These are phyloP conservation scores for Fistulinella cinereoalba DNA, from an alignment of 1,284 basidiomycete species.

Conservation along the genomic window DNA sequence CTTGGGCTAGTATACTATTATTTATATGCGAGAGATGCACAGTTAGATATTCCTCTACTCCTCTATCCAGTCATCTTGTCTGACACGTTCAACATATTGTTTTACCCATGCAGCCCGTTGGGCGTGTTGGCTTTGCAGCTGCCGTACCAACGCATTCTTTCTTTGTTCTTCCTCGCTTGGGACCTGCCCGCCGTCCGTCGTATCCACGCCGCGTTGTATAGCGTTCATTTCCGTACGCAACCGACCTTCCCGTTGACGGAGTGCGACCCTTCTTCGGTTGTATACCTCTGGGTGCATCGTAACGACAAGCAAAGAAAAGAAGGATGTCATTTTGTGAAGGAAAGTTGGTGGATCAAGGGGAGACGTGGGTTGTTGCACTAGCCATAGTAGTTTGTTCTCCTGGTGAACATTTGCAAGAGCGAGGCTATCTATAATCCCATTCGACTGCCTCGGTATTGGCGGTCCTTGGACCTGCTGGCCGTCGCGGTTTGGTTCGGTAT, in stretches of 20 bases:
- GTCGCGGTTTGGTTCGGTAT: conserved; percentile 15
- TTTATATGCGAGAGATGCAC: conserved; percentile 2
- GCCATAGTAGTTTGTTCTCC: conserved; percentile 53
- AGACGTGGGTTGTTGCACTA: conserved; percentile 34
- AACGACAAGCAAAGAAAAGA: conserved; percentile 54
- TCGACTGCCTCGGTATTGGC: conserved; percentile 28
- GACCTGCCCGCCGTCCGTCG: conserved; percentile 35
- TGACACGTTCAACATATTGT: conserved; percentile 63
- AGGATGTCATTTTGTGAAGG: conserved; percentile 50
- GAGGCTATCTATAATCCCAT: conserved; percentile 48
- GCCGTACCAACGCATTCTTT: conserved; percentile 35
- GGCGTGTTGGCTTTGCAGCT: conserved; percentile 46
- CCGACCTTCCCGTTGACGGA: conserved; percentile 63
- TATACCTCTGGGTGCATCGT: conserved; percentile 75
- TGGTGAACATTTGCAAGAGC: conserved; percentile 54
- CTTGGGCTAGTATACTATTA: too few species aligned
- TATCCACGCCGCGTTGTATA: conserved; percentile 38
- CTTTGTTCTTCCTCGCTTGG: conserved; percentile 30
- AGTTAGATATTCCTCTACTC: conserved; percentile 37
- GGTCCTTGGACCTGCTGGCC: conserved; percentile 25
- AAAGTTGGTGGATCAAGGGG: conserved; percentile 41
- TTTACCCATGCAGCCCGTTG: conserved; percentile 60
- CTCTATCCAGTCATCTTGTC: conserved; percentile 67
- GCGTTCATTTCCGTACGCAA: conserved; percentile 64
- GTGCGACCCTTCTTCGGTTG: conserved; percentile 59